Evolutionary conservation across 768 basidiomycete genomes (phyloP).

Genomic region (Phanerodontia chrysosporium): DNA sequence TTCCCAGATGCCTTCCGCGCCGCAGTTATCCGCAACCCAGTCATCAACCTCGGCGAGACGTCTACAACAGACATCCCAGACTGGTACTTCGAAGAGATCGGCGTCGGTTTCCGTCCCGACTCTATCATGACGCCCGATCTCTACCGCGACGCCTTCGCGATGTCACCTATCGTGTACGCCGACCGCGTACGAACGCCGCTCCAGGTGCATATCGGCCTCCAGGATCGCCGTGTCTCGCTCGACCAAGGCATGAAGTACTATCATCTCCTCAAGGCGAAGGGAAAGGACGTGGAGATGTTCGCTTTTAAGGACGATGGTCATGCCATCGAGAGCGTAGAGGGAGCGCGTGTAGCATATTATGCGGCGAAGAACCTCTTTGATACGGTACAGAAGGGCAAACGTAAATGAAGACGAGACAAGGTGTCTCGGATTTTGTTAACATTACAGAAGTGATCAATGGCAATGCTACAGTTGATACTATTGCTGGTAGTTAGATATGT

Average conservation of each 20-base stretch:
- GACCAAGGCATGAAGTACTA: conserved; percentile 61
- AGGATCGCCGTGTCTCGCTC: conserved; percentile 60
- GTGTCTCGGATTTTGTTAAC: neutral
- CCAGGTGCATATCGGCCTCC: conserved; percentile 53
- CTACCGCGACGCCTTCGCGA: conserved; percentile 39
- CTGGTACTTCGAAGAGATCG: conserved; percentile 50
- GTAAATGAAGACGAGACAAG: neutral
- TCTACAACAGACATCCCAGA: conserved; percentile 63
- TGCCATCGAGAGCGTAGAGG: conserved; percentile 60
- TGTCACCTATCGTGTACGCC: conserved; percentile 54
- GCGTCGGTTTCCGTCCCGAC: conserved; percentile 29
- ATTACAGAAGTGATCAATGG: neutral
- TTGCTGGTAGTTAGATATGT: neutral
- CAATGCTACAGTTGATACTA: neutral
- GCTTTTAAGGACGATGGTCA: conserved; percentile 61
- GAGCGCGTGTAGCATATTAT: conserved; percentile 49
- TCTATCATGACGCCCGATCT: conserved; percentile 40
- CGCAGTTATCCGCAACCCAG: conserved; percentile 64
- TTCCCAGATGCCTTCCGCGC: conserved; percentile 60
- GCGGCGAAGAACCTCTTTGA: conserved; percentile 21
- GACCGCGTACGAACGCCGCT: conserved; percentile 49
- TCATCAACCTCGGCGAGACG: conserved; percentile 56
- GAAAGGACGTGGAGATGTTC: conserved; percentile 49
- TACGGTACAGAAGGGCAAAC: neutral
- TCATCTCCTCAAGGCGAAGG: conserved; percentile 53